A percentile compares a stretch with the other conserved stretches of the same genome.
These are phyloP conservation scores for Botrytis fabae DNA, from an alignment of 2,329 filamentous ascomycete species.

Conservation along the genomic window DNA sequence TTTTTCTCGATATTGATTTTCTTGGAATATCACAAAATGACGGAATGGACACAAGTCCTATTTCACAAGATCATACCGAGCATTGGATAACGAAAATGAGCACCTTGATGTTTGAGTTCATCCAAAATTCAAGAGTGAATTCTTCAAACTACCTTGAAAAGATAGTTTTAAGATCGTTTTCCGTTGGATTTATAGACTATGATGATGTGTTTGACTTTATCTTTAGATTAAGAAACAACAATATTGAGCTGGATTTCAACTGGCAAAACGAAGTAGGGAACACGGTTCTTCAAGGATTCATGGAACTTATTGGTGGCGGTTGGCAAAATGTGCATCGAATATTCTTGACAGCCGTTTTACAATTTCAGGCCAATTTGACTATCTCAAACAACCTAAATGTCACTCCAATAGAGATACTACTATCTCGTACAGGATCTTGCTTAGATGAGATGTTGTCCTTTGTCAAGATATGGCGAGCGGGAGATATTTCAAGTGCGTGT, in stretches of 20 bases:
- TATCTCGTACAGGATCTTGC: rapidly evolving
- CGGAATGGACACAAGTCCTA: too few species aligned
- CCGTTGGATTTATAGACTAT: rapidly evolving
- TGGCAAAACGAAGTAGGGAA: background rate
- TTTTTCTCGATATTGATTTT: background rate
- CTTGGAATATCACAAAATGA: background rate
- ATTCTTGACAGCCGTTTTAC: background rate
- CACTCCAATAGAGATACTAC: background rate
- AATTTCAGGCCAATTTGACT: background rate
- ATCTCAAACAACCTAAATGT: background rate
- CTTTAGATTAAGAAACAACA: background rate
- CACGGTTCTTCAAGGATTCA: background rate
- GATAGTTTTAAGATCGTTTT: rapidly evolving
- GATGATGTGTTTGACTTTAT: rapidly evolving
- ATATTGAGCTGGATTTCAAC: background rate
- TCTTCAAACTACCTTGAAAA: rapidly evolving
- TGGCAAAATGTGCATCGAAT: rapidly evolving
- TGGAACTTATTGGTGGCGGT: rapidly evolving
- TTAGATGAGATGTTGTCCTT: background rate
- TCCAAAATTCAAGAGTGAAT: rapidly evolving
- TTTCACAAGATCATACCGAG: background rate
- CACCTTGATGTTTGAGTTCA: rapidly evolving
- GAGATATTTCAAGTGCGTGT: background rate
- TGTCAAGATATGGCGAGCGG: background rate
- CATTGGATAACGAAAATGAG: background rate